Percentiles rank a stretch among this genome's conserved stretches.
Conservation (phyloP, 441 rosid genomes). For the Sinapis alba region DNA sequence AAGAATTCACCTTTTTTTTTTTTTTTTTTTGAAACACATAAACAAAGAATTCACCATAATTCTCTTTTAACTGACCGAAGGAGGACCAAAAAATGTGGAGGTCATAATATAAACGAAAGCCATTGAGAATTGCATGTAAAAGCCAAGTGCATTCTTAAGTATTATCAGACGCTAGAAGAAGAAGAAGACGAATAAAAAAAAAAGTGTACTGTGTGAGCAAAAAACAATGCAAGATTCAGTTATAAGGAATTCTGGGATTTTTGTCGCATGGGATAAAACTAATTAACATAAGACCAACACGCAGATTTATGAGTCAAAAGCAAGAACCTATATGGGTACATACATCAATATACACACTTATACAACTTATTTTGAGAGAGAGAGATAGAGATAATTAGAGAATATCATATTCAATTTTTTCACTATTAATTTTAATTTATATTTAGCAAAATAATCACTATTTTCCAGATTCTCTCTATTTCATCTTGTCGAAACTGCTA, state of each 20-base stretch:
- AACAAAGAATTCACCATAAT: no score
- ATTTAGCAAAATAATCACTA: no score
- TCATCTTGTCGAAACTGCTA: neutral
- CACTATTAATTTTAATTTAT: no score
- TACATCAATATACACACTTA: constrained; percentile 7
- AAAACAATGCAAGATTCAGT: constrained; percentile 10
- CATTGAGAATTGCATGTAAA: neutral
- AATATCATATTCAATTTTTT: no score
- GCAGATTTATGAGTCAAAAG: constrained; percentile 33
- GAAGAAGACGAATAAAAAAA: neutral
- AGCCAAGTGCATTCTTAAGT: neutral
- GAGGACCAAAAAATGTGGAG: no score
- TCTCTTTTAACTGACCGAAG: no score
- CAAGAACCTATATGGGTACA: constrained; percentile 17
- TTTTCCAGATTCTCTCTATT: neutral
- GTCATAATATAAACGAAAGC: no score
- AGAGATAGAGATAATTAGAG: neutral
- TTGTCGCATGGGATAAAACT: constrained; percentile 26
- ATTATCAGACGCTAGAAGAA: neutral
- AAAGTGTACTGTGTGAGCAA: neutral
- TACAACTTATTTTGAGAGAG: neutral
- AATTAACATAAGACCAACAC: constrained; percentile 26
- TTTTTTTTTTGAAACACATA: no score
- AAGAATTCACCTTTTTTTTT: no score
- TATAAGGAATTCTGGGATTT: constrained; percentile 17